phyloP scores from a whole-genome alignment of 768 basidiomycete genomes.

The Gloeophyllum trabeum region DNA sequence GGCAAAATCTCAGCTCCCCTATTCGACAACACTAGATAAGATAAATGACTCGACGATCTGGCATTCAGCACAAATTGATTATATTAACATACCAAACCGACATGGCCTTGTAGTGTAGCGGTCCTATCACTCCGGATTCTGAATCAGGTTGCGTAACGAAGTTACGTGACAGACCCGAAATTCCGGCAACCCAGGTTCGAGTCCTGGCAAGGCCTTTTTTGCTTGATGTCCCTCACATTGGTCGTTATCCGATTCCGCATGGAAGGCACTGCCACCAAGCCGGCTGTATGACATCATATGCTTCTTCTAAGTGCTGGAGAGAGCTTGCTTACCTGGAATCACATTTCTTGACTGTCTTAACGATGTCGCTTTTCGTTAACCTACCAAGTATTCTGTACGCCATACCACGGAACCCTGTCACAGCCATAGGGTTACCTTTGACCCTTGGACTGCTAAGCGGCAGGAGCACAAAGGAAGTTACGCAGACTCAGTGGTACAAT shows the following conservation, averaged over 20 bases:
- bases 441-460: conserved; percentile 43
- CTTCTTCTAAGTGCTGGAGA: too few relatives aligned
- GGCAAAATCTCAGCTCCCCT: background rate
- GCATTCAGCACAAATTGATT: background rate
- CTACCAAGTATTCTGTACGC: conserved; percentile 40
- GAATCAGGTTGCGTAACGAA: too few relatives aligned
- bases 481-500: conserved; percentile 48
- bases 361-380: too few relatives aligned
- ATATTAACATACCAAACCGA: background rate
- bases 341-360: too few relatives aligned
- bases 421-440: conserved; percentile 49
- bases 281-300: too few relatives aligned
- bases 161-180: background rate
- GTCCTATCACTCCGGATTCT: conserved; percentile 30
- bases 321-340: too few relatives aligned
- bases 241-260: too few relatives aligned
- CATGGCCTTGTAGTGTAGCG: conserved; percentile 23
- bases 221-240: too few relatives aligned
- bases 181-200: conserved; percentile 12
- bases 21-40: background rate
- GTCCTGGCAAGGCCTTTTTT: conserved; percentile 7
- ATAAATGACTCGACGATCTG: background rate
- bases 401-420: conserved; percentile 43
- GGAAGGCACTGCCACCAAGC: too few relatives aligned
- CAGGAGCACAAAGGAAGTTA: conserved; percentile 31